Base-by-base conservation (phyloP, 2,329 filamentous ascomycete species). In the Fusarium ramigenum region DNA sequence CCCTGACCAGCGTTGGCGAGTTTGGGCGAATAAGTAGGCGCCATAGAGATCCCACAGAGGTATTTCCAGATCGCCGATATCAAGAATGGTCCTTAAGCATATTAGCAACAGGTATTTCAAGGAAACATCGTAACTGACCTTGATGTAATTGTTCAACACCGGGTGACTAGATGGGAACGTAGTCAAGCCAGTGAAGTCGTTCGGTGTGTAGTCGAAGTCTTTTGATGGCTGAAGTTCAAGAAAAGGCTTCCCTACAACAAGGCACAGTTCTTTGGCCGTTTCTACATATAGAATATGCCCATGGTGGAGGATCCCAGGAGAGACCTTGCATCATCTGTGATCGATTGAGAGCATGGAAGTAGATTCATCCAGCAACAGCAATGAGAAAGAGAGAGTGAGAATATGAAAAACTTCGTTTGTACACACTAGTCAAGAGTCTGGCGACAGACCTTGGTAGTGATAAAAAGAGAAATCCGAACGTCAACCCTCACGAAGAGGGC, bases 141-240 rank as follows among this genome's bases (percentile, higher is more conserved):
- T 63, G 28, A 16, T 21, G 66, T 85, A 87, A 11, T 78, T 75
- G 63, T 88, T 82, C 23, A 89, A 78, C 9, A 85, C 78, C 0
- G 83, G 81, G 46, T 88, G 86, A 4, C 77, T 84, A 72, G 89
- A 89, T 0, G 84, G 78, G 1, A 88, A 78, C 9, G 88, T 82
- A 14, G 74, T 61, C 9, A 78, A 61, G 14, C 72, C 56, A 25
- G 72, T 30, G 34, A 19, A 9, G 12, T 42, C 11, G 21, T 47
- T 43, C 23, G 25, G 18, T 25, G 39, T n/a, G 34, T 18, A 37
- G 34, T 18, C 14, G 32, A 30, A 19, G 36, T 43, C 16, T 39
- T 11, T 39, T 11, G 18, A n/a, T 25, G 21, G 8, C n/a, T n/a
- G 28, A 16, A 43, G 46, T 39, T 36, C 43, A 18, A n/a, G 37